Conservation (phyloP, 2,329 filamentous ascomycete species). For the Monilinia aucupariae region DNA sequence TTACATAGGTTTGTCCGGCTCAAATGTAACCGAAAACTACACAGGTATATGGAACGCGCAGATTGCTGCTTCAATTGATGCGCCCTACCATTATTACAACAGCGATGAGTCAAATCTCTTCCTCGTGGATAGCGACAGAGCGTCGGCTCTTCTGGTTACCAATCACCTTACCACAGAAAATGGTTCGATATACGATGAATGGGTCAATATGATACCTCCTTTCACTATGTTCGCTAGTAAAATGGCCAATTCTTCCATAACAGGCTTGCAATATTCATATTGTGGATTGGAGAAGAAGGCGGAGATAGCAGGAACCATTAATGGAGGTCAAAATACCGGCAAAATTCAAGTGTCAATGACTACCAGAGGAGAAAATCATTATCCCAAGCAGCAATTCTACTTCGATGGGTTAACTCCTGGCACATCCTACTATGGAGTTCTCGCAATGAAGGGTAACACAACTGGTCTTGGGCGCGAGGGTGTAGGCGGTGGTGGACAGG, state of each 20-base stretch:
- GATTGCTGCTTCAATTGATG: conserved; percentile 76
- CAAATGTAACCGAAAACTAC: conserved; percentile 48
- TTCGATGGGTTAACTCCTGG: conserved; percentile 68
- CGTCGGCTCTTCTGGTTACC: conserved; percentile 73
- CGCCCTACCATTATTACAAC: conserved; percentile 63
- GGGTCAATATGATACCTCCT: conserved; percentile 53
- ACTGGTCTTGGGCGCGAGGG: conserved; percentile 49
- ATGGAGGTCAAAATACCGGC: conserved; percentile 41
- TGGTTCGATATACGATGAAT: conserved; percentile 46
- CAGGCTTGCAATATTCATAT: conserved; percentile 71
- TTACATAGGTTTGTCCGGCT: conserved; percentile 71
- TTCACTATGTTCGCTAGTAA: conserved; percentile 77
- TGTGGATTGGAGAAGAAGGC: conserved; percentile 70
- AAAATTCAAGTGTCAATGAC: conserved; percentile 60
- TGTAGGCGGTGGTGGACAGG: conserved; percentile 66
- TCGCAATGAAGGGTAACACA: conserved; percentile 57
- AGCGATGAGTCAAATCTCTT: conserved; percentile 48
- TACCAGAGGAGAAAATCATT: conserved; percentile 56
- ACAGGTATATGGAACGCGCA: conserved; percentile 71
- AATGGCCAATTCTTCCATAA: conserved; percentile 51
- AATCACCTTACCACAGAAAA: conserved; percentile 58
- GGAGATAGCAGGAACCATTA: conserved; percentile 53
- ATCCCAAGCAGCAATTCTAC: conserved; percentile 85
- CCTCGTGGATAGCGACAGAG: conserved; percentile 80
- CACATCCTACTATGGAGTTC: conserved; percentile 65